A percentile compares a stretch with the other conserved stretches of the same genome.
Conservation (phyloP, 2,329 filamentous ascomycete genomes). For the Penicillium sp. region DNA sequence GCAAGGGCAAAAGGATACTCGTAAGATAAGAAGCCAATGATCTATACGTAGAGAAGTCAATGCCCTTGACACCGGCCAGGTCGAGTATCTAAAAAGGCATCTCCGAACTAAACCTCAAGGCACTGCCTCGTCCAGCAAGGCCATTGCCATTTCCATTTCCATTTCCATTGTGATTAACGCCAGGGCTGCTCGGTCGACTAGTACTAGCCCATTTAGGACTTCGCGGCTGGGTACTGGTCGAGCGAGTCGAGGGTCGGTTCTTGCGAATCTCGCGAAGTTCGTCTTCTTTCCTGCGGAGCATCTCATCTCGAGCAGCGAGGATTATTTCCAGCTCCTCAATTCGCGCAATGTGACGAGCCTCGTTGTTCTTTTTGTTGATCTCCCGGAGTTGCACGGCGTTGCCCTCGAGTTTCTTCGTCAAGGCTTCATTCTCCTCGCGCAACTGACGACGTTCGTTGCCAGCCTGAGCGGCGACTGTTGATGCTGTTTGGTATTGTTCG, state of each 20-base stretch:
- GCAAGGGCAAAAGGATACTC: neutral
- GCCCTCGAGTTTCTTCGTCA: constrained; percentile 36
- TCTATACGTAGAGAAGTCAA: neutral
- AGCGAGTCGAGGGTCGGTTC: constrained; percentile 41
- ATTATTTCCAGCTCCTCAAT: constrained; percentile 38
- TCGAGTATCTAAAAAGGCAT: constrained; percentile 25
- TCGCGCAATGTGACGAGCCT: constrained; percentile 33
- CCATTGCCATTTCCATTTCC: constrained; percentile 28
- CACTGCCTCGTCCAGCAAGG: constrained; percentile 33
- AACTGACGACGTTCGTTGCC: constrained; percentile 37
- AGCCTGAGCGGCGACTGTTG: constrained; percentile 41
- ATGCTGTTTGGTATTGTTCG: constrained; percentile 46
- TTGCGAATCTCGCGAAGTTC: constrained; percentile 44
- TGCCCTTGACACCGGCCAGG: neutral
- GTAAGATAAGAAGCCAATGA: neutral
- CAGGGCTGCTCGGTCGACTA: constrained; percentile 42
- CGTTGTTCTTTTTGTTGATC: constrained; percentile 34
- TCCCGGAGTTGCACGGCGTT: constrained; percentile 39
- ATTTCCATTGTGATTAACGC: constrained; percentile 31
- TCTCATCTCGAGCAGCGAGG: constrained; percentile 35
- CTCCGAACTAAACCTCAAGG: constrained; percentile 38
- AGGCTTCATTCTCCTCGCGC: constrained; percentile 33
- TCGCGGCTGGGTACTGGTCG: constrained; percentile 42
- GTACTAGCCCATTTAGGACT: constrained; percentile 37
- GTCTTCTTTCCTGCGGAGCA: constrained; percentile 43